Conservation (phyloP, 768 basidiomycete genomes). For the Leccinellum albellum region DNA sequence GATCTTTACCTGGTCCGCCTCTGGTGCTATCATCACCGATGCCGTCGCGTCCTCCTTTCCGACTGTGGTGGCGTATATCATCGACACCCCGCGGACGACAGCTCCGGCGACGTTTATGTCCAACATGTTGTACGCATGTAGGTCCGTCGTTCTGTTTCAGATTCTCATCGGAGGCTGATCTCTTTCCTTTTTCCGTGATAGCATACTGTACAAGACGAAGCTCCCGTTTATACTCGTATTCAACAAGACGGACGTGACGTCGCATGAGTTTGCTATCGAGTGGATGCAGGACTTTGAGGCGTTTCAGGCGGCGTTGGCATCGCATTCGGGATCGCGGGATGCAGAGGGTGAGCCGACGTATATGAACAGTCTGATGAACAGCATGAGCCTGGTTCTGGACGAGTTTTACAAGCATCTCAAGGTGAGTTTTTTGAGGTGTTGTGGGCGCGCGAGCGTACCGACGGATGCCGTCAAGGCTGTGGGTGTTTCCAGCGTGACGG, state of each 20-base stretch:
- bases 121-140: conserved; percentile 99
- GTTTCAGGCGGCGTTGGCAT: conserved; percentile 84
- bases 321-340: conserved; percentile 63
- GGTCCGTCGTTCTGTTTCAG: conserved; percentile 39
- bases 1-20: conserved; percentile 99
- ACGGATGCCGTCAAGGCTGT: conserved; percentile 64
- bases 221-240: conserved; percentile 97
- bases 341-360: conserved; percentile 91
- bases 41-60: conserved; percentile 91
- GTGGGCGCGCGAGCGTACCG: neutral
- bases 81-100: conserved; percentile 93
- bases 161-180: neutral
- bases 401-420: conserved; percentile 97
- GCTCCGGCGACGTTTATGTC: conserved; percentile 99
- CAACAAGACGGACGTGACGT: conserved; percentile 94
- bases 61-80: conserved; percentile 92
- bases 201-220: conserved; percentile 97
- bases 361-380: conserved; percentile 98
- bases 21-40: conserved; percentile 97
- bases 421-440: conserved; percentile 40
- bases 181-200: conserved; percentile 25
- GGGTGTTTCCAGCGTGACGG: conserved; percentile 93
- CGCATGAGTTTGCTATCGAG: conserved; percentile 87
- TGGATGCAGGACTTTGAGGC: conserved; percentile 99
- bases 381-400: conserved; percentile 96